phyloP scores from a whole-genome alignment of 345 rosid genomes.

The Citrus mangshanensis region DNA sequence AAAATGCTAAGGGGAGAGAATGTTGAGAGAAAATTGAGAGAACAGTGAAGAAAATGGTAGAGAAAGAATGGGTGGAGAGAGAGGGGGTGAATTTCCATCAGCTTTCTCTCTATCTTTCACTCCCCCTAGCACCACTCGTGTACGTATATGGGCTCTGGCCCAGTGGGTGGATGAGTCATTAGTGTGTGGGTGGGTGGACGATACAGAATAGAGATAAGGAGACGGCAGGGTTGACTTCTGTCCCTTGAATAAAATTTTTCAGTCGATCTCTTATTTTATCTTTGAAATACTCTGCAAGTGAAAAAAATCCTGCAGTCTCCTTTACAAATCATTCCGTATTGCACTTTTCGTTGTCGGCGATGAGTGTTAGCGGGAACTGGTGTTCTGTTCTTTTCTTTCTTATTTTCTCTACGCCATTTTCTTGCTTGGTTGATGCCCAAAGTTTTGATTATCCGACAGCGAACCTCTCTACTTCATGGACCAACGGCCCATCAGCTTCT shows the following conservation, averaged over 20 bases:
- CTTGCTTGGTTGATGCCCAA: slow-evolving; percentile 3
- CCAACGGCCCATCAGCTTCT: not conserved
- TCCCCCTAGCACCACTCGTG: too few relatives aligned
- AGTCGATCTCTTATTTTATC: not conserved
- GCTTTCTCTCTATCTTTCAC: too few relatives aligned
- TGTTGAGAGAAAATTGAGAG: too few relatives aligned
- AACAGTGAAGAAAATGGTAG: too few relatives aligned
- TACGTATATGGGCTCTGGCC: too few relatives aligned
- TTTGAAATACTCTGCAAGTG: not conserved
- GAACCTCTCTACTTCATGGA: slow-evolving; percentile 26
- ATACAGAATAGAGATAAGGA: too few relatives aligned
- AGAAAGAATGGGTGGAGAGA: too few relatives aligned
- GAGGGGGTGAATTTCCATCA: too few relatives aligned
- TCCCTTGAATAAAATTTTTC: not conserved
- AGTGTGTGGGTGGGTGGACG: too few relatives aligned
- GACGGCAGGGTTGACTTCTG: not conserved
- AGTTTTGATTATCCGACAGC: slow-evolving; percentile 22
- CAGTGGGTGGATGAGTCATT: too few relatives aligned
- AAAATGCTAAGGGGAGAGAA: too few relatives aligned
- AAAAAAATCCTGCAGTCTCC: not conserved
- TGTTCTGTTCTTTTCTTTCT: not conserved
- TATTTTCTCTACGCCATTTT: not conserved
- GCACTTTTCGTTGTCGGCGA: not conserved
- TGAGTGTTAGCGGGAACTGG: not conserved
- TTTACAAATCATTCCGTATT: not conserved